A percentile compares a stretch with the other conserved stretches of the same genome.
Conservation (phyloP, 208 protist species). For the Novymonas esmeraldas region DNA sequence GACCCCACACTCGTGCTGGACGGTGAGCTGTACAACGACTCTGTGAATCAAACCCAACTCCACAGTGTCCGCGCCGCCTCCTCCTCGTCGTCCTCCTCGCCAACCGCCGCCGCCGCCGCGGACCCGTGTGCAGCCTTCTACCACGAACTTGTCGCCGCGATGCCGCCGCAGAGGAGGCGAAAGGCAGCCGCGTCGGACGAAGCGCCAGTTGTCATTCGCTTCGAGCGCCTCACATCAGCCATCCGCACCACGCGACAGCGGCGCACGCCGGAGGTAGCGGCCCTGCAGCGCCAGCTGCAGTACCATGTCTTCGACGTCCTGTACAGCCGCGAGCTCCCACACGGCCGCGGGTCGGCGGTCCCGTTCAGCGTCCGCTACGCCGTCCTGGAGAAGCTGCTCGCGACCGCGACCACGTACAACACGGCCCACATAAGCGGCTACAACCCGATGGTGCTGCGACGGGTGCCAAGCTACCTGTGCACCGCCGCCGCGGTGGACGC, state of each 20-base stretch:
- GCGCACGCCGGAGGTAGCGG: conserved; percentile 53
- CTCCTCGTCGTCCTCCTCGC: not conserved
- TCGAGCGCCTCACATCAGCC: conserved; percentile 76
- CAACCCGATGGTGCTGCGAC: conserved; percentile 36
- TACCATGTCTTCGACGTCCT: conserved; percentile 90
- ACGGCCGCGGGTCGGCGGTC: conserved; percentile 12
- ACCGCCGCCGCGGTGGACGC: conserved; percentile 38
- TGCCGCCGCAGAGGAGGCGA: not conserved
- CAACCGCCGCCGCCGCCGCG: not conserved
- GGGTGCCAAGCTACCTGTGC: conserved; percentile 54
- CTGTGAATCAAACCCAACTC: conserved; percentile 36
- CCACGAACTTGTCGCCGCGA: conserved; percentile 6
- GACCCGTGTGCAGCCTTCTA: conserved; percentile 11
- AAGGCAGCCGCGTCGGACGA: not conserved
- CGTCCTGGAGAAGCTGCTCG: conserved; percentile 39
- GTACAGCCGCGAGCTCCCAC: conserved; percentile 48
- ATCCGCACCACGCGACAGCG: conserved; percentile 73
- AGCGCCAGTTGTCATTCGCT: conserved; percentile 40
- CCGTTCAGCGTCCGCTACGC: conserved; percentile 59
- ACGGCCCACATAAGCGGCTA: conserved; percentile 17
- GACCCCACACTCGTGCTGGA: conserved; percentile 85
- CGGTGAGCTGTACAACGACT: conserved; percentile 89
- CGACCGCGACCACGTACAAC: conserved; percentile 21
- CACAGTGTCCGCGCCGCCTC: not conserved
- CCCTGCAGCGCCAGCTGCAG: conserved; percentile 74